phyloP scores from a whole-genome alignment of 306 rosid genomes.

The Begonia fuchsioides region DNA sequence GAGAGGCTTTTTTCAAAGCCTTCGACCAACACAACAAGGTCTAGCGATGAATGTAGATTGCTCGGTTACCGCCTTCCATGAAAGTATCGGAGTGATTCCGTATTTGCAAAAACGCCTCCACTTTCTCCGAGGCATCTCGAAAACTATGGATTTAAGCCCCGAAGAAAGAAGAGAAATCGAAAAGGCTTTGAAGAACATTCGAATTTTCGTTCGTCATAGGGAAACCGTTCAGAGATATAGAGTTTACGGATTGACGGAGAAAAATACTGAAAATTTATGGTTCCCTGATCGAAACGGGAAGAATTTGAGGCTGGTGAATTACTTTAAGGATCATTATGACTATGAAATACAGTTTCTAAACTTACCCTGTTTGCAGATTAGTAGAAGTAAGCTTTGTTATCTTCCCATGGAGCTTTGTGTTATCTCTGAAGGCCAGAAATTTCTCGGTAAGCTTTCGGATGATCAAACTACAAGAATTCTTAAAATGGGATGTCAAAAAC shows the following conservation, averaged over 20 bases:
- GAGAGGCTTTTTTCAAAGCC: slow-evolving; percentile 98
- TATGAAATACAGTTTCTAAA: slow-evolving; percentile 78
- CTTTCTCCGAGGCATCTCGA: slow-evolving; percentile 65
- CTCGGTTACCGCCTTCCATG: slow-evolving; percentile 91
- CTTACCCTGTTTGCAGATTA: slow-evolving; percentile 86
- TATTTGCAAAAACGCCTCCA: slow-evolving; percentile 87
- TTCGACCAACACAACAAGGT: slow-evolving; percentile 91
- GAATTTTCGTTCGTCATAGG: slow-evolving; percentile 90
- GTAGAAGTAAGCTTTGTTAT: slow-evolving; percentile 89
- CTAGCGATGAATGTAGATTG: slow-evolving; percentile 85
- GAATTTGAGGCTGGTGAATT: slow-evolving; percentile 61
- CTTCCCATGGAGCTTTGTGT: slow-evolving; percentile 98
- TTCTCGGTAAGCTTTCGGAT: slow-evolving; percentile 84
- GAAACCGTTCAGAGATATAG: slow-evolving; percentile 89
- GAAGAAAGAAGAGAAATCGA: slow-evolving; percentile 84
- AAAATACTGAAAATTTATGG: slow-evolving; percentile 82
- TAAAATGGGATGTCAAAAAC: slow-evolving; percentile 93
- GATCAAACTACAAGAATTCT: slow-evolving; percentile 93
- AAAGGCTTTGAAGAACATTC: slow-evolving; percentile 70
- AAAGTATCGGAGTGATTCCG: slow-evolving; percentile 76
- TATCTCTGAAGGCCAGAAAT: slow-evolving; percentile 94
- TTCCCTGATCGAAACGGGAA: slow-evolving; percentile 78
- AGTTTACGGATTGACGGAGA: slow-evolving; percentile 78
- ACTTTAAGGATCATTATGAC: slow-evolving; percentile 88
- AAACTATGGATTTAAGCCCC: slow-evolving; percentile 33